Percentiles rank a stretch among this genome's conserved stretches.
Conservation (phyloP, 2,329 filamentous ascomycete species). For the Apiospora hydei region DNA sequence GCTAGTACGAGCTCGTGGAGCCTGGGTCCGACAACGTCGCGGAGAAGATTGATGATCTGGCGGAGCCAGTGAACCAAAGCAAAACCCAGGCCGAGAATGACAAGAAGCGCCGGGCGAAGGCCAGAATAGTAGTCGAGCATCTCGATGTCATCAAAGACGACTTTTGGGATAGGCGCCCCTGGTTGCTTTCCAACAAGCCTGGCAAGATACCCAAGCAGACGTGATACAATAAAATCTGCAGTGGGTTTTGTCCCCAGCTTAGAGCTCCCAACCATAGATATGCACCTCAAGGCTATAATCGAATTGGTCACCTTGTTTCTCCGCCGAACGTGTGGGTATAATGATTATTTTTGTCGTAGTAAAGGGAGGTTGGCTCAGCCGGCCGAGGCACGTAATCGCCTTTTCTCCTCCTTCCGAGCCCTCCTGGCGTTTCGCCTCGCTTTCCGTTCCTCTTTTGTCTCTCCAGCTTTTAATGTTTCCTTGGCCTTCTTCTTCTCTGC, state of each 20-base stretch:
- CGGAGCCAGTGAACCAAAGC: conserved; percentile 66
- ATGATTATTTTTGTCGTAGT: not conserved
- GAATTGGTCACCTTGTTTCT: not conserved
- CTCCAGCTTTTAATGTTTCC: conserved; percentile 47
- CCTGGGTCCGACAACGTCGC: conserved; percentile 56
- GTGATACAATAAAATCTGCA: conserved; percentile 36
- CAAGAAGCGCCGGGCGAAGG: conserved; percentile 81
- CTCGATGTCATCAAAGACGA: conserved; percentile 94
- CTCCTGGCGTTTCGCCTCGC: conserved; percentile 53
- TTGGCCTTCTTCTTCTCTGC: conserved; percentile 48
- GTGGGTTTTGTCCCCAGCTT: not conserved
- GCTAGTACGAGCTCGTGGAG: conserved; percentile 74
- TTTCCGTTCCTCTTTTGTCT: conserved; percentile 56
- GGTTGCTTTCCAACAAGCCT: conserved; percentile 79
- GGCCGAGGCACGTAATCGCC: conserved; percentile 25
- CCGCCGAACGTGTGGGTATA: conserved; percentile 9
- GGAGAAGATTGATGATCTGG: conserved; percentile 54
- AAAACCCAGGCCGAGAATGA: conserved; percentile 87
- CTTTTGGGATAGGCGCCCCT: conserved; percentile 89
- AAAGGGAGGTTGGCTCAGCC: conserved; percentile 13
- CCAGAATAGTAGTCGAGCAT: conserved; percentile 81
- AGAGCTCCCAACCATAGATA: not conserved
- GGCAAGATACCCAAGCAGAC: conserved; percentile 72
- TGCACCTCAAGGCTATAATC: not conserved
- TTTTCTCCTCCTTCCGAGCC: conserved; percentile 45